Conservation (phyloP, 139 green algal species). For the Raphidocelis subcapitata region DNA sequence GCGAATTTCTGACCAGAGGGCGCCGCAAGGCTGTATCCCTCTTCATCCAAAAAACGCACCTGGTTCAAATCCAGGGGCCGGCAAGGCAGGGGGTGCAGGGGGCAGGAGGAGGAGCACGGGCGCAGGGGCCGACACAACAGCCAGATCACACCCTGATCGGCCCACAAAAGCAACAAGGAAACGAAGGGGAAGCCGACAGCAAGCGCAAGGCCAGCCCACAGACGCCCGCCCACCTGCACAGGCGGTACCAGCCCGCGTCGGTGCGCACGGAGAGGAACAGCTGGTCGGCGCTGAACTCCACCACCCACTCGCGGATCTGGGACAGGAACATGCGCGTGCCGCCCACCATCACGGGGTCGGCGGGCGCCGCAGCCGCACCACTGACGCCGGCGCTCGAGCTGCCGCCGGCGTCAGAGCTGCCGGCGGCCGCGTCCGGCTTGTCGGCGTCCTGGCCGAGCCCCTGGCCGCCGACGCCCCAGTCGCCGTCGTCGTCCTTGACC, state of each 20-base stretch:
- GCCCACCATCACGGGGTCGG: constrained; percentile 17
- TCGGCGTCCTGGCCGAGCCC: not conserved
- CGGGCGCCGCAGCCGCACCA: constrained; percentile 8
- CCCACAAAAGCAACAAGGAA: no score
- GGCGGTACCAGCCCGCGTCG: constrained; percentile 89
- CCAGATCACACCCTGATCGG: no score
- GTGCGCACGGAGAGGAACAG: constrained; percentile 92
- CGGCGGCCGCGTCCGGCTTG: not conserved
- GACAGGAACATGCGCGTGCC: constrained; percentile 86
- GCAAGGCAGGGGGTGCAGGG: no score
- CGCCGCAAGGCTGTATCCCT: constrained; percentile 7
- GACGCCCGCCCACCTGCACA: constrained; percentile 55
- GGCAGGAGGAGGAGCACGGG: no score
- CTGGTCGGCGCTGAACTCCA: constrained; percentile 85
- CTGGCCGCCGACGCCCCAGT: constrained; percentile 52
- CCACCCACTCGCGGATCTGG: constrained; percentile 90
- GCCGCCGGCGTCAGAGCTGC: not conserved
- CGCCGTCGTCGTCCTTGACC: constrained; percentile 79
- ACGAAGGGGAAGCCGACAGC: no score
- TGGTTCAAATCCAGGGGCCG: no score
- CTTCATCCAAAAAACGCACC: no score
- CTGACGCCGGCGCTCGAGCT: not conserved
- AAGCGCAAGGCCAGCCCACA: no score
- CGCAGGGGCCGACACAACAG: no score
- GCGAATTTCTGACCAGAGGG: constrained; percentile 32